Evolutionary conservation across 192 early-diverging fungal genomes (phyloP).

Genomic region (Coemansia sp.): DNA sequence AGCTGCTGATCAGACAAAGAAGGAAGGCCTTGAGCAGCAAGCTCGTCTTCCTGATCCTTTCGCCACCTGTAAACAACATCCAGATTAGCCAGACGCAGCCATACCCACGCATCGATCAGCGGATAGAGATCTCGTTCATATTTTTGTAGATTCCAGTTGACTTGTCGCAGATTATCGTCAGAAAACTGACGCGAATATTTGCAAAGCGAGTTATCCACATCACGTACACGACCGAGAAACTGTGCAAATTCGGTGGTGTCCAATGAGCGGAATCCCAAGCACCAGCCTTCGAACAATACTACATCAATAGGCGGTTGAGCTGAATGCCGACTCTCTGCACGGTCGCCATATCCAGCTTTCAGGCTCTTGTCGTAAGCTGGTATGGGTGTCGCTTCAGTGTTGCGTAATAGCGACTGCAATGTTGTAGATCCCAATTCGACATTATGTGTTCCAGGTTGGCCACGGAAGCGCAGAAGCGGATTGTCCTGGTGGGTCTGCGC

Average conservation of each 20-base stretch:
- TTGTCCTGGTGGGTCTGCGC: conserved; percentile 52
- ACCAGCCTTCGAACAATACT: conserved; percentile 94
- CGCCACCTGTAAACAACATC: conserved; percentile 82
- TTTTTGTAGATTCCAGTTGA: conserved; percentile 29
- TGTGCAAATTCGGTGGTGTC: conserved; percentile 27
- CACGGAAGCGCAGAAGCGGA: conserved; percentile 75
- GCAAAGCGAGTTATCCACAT: conserved; percentile 9
- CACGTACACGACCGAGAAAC: conserved; percentile 20
- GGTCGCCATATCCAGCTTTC: conserved; percentile 76
- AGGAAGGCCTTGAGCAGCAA: conserved; percentile 37
- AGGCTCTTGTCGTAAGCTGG: conserved; percentile 84
- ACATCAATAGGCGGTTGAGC: conserved; percentile 64
- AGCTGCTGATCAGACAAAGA: conserved; percentile 75
- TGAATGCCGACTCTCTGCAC: conserved; percentile 64
- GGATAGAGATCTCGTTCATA: conserved; percentile 65
- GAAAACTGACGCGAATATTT: conserved; percentile 45
- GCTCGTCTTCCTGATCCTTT: conserved; percentile 75
- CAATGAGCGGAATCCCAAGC: conserved; percentile 76
- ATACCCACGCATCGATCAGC: conserved; percentile 76
- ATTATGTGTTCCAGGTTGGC: conserved; percentile 91
- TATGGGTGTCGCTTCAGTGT: conserved; percentile 45
- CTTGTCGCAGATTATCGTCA: conserved; percentile 23
- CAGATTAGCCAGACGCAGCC: conserved; percentile 61
- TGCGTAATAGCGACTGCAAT: conserved; percentile 50
- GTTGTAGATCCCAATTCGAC: conserved; percentile 59